Base-by-base conservation (phyloP, 2,329 filamentous ascomycete species). In the Escovopsis sp. region DNA sequence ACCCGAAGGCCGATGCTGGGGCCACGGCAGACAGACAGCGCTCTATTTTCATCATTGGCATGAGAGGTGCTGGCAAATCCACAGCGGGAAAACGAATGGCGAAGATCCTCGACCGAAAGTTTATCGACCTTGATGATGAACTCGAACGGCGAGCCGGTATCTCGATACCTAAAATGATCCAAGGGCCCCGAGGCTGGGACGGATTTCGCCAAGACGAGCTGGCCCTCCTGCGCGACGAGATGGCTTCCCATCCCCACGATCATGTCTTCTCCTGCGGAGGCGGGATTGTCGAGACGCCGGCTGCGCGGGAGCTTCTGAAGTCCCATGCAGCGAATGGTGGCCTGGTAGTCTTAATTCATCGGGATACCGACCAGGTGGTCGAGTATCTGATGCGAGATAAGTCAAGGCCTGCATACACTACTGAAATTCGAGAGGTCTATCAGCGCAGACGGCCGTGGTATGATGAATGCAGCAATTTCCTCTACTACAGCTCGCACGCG, bases 41-140 rank as follows among this genome's bases (percentile, higher is more conserved):
- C 39, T 94, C 88, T 0, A 80, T 96, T 41, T 87, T 95, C 63
- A 81, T 98, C 47, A 89, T 98, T 51, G 91, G 91, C 9, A 98
- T 98, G 91, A 79, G 91, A 50, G 91, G 91, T 44, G 91, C 88
- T 35, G 91, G 91, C 26, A 98, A 98, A 67, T 95, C 91, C 0
- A 98, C 91, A 0, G 82, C 85, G 33, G 91, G 91, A 42, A 74
- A 76, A 12, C 94, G 88, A 85, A 81, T 91, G 55, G 80, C 83
- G 1, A 75, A 75, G 47, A 73, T 82, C 26, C 68, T 96, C 1
- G 75, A 78, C 40, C 79, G 86, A 56, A 78, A 82, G 6, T 80
- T 94, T 47, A 66, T 93, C 42, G 91, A 98, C 57, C 72, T 98
- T 26, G 91, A 98, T 57, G 77, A 78, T 2, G 86, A 94, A 56